These are phyloP conservation scores for Clarkia xantiana DNA, from an alignment of 345 rosid genomes.

Conservation along the genomic window DNA sequence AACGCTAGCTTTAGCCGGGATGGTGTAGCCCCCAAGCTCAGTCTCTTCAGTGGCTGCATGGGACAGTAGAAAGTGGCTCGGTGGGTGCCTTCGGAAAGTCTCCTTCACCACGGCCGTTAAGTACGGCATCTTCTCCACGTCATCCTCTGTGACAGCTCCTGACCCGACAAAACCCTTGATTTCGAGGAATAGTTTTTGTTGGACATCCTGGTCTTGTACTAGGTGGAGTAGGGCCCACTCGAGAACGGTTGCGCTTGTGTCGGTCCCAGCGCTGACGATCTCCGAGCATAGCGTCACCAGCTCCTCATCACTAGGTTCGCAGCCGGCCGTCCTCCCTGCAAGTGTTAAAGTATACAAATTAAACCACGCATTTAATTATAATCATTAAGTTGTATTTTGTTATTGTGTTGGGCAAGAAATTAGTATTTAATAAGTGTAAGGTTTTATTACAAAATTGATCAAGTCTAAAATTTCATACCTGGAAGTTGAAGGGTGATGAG, in stretches of 20 bases:
- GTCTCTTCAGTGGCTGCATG: constrained; percentile 58
- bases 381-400: no score
- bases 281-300: constrained; percentile 79
- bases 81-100: constrained; percentile 89
- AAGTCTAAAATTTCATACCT: no score
- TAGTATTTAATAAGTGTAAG: no score
- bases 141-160: constrained; percentile 46
- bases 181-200: constrained; percentile 53
- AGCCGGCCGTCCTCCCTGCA: constrained; percentile 19
- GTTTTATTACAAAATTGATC: no score
- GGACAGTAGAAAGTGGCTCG: constrained; percentile 78
- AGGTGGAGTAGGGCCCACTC: constrained; percentile 78
- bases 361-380: no score
- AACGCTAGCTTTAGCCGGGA: constrained; percentile 51
- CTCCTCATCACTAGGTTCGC: constrained; percentile 49
- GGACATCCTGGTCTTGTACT: constrained; percentile 51
- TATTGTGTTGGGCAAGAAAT: no score
- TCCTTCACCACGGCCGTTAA: constrained; percentile 67
- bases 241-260: constrained; percentile 66
- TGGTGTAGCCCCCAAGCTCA: constrained; percentile 58
- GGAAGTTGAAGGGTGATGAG: constrained; percentile 36
- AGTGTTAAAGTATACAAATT: no score
- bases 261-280: constrained; percentile 78
- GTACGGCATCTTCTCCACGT: constrained; percentile 52
- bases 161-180: constrained; percentile 39